phyloP scores from a whole-genome alignment of 768 basidiomycete species.

The Boletus edulis region DNA sequence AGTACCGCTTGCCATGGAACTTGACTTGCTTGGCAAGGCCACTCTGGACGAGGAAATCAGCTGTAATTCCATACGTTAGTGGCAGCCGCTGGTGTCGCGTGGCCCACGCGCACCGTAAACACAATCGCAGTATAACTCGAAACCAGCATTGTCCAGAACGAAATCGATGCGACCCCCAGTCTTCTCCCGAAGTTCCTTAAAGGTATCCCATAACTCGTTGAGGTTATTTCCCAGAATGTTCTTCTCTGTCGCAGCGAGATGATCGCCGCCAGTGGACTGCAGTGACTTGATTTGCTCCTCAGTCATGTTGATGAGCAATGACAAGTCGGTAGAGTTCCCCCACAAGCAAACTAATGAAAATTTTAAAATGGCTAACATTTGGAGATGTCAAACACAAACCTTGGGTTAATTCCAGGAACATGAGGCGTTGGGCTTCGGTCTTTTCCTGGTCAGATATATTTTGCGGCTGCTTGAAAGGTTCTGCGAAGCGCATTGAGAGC shows the following conservation, averaged over 20 bases:
- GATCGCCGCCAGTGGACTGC: constrained; percentile 96
- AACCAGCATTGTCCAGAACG: constrained; percentile 82
- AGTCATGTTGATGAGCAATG: constrained; percentile 94
- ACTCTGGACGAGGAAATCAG: constrained; percentile 91
- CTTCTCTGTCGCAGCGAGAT: constrained; percentile 92
- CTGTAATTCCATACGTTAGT: constrained; percentile 37
- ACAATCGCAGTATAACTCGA: constrained; percentile 82
- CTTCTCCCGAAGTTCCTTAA: constrained; percentile 65
- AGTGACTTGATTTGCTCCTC: constrained; percentile 95
- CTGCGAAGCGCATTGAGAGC: constrained; percentile 86
- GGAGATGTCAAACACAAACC: constrained; percentile 40
- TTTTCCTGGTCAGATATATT: constrained; percentile 51
- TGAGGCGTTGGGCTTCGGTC: constrained; percentile 68
- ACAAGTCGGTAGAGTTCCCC: constrained; percentile 97
- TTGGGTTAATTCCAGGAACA: constrained; percentile 94
- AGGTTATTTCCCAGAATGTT: constrained; percentile 92
- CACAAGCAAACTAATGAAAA: constrained; percentile 76
- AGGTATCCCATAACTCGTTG: constrained; percentile 65
- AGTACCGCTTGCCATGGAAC: constrained; percentile 95
- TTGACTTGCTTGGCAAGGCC: constrained; percentile 81
- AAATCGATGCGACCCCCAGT: constrained; percentile 79
- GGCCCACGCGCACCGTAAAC: constrained; percentile 63
- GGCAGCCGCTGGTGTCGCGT: not conserved
- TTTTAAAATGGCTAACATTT: not conserved
- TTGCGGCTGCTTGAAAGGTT: constrained; percentile 68